Conservation (phyloP, 2,329 filamentous ascomycete genomes). For the Davidsoniella neocaledoniae region DNA sequence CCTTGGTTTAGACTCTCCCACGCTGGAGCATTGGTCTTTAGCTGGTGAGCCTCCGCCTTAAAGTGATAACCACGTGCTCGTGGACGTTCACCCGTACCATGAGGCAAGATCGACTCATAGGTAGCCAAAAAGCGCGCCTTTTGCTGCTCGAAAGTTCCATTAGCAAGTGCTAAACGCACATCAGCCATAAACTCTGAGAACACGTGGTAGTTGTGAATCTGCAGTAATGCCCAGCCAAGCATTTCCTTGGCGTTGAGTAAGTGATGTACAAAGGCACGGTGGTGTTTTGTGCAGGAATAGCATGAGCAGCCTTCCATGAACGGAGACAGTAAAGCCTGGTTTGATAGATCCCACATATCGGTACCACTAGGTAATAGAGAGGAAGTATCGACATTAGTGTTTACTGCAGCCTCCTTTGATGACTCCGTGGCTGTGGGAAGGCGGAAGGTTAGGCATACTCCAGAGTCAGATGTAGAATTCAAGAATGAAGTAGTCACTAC, state of each 20-base stretch:
- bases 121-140: slow-evolving; percentile 25
- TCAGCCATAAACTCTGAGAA: slow-evolving; percentile 56
- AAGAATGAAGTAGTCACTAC: slow-evolving; percentile 64
- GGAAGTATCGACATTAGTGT: slow-evolving; percentile 9
- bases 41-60: slow-evolving; percentile 48
- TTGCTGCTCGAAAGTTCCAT: slow-evolving; percentile 40
- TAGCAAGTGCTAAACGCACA: slow-evolving; percentile 49
- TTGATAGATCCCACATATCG: slow-evolving; percentile 55
- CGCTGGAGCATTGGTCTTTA: slow-evolving; percentile 49
- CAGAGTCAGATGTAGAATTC: slow-evolving; percentile 58
- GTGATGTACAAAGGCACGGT: slow-evolving; percentile 76
- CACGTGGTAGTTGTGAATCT: slow-evolving; percentile 74
- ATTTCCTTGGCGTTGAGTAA: slow-evolving; percentile 84
- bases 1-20: slow-evolving; percentile 38
- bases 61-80: slow-evolving; percentile 69
- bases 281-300: slow-evolving; percentile 70
- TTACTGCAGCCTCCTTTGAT: not conserved
- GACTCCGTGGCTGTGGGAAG: slow-evolving; percentile 37
- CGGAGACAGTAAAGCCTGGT: slow-evolving; percentile 46
- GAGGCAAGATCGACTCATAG: slow-evolving; percentile 58
- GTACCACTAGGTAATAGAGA: slow-evolving; percentile 41
- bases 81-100: slow-evolving; percentile 60
- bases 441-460: slow-evolving; percentile 64
- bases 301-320: slow-evolving; percentile 52
- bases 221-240: slow-evolving; percentile 85